phyloP scores from a whole-genome alignment of 257 asterid species.

The Rubia yunnanensis region DNA sequence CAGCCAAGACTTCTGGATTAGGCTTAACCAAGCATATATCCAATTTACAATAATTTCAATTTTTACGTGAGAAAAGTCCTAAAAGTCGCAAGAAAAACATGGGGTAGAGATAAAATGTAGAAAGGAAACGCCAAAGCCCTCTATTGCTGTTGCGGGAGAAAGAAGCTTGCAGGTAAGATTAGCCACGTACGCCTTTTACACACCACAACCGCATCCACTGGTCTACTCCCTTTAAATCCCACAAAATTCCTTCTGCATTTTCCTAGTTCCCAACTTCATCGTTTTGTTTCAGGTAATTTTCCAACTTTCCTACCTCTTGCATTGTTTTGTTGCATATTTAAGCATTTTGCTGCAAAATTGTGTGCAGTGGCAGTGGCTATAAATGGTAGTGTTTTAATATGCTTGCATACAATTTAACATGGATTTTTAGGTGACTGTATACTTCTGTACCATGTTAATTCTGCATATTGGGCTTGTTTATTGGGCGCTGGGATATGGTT shows the following conservation, averaged over 20 bases:
- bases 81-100: background rate
- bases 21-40: background rate
- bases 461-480: constrained; percentile 6
- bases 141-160: background rate
- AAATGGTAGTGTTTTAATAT: background rate
- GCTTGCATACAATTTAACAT: background rate
- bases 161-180: constrained; percentile 16
- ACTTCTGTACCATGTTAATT: background rate
- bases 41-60: background rate
- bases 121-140: constrained; percentile 13
- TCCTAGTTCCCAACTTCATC: constrained; percentile 8
- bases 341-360: background rate
- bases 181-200: constrained; percentile 49
- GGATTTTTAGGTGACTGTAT: background rate
- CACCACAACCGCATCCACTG: constrained; percentile 40
- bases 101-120: constrained; percentile 13
- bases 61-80: background rate
- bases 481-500: background rate
- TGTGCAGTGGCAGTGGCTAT: background rate
- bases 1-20: background rate
- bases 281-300: constrained; percentile 25
- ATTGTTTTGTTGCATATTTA: background rate
- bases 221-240: constrained; percentile 37
- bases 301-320: background rate
- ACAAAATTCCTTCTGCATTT: background rate